Base-by-base conservation (phyloP, 2,329 filamentous ascomycete species). In the Claviceps lovelessii region DNA sequence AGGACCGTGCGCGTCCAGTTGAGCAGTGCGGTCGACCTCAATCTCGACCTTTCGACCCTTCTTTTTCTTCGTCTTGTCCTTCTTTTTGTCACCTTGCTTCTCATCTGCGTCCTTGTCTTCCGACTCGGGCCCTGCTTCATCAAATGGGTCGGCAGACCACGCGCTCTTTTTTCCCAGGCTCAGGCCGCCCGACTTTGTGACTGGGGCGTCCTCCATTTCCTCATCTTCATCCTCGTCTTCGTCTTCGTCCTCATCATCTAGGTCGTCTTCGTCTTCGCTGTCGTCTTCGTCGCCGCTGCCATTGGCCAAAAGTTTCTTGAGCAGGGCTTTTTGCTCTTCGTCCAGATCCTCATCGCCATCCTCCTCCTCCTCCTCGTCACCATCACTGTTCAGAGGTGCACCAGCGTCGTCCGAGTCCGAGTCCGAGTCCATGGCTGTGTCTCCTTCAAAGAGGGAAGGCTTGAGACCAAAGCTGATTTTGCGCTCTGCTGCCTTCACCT, bases 391-490 rank as follows among this genome's bases (percentile, higher is more conserved):
- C 37, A 73, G 71, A 7, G 76, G 65, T 33, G 66, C 67, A 48
- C 70, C 77, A 28, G 70, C 73, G 6, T 76, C 75, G 6, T 76
- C 75, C 1, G 75, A 74, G 29, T 73, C 67, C 35, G 35, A 37
- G 49, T 74, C 67, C 49, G 68, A 70, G 15, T 74, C 74, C 61
- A 72, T 75, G 54, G 77, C 77, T 29, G 74, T 77, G 23, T 77
- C 79, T 17, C 73, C 77, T 50, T 84, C 81, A 63, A 98, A 91
- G 64, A 95, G 89, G 10, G 89, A 94, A 42, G 93, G 89, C 72
- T 97, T 98, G 57, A 98, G 74, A 1, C 90, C 89, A 63, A 98
- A 89, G 62, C 81, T 95, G 62, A 98, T 85, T 62, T 86, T 84
- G 67, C 84, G 84, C 68, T 86, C 86, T 60, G 84, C 76, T 5